Evolutionary conservation across 257 asterid genomes (phyloP).

Genomic region (Nicotiana otophora): DNA sequence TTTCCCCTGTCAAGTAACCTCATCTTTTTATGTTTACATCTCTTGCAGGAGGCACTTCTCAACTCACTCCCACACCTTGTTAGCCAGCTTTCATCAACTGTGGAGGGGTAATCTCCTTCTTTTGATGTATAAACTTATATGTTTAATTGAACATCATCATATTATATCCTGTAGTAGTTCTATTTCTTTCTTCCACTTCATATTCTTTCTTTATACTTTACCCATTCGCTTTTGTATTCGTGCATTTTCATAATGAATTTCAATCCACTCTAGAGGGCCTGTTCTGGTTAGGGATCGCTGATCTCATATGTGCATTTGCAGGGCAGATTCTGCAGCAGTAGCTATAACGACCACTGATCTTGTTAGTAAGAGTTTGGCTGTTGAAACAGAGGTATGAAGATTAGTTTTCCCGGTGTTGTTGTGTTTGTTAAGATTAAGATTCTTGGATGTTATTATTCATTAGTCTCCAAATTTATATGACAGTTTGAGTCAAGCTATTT

Average conservation of each 20-base stretch:
- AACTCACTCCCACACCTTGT: slow-evolving; percentile 79
- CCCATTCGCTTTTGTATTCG: background rate
- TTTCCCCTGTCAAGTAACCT: background rate
- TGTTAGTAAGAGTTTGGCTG: slow-evolving; percentile 90
- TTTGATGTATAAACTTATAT: background rate
- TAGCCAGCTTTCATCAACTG: slow-evolving; percentile 51
- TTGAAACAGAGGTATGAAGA: slow-evolving; percentile 61
- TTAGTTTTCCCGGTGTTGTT: background rate
- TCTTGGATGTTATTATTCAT: background rate
- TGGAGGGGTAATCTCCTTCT: slow-evolving; percentile 48
- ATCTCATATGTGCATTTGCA: slow-evolving; percentile 23
- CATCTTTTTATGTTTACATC: slow-evolving; percentile 12
- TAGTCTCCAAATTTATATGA: background rate
- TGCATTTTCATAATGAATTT: background rate
- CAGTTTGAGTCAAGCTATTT: background rate
- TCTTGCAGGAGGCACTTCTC: slow-evolving; percentile 86
- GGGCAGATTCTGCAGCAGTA: slow-evolving; percentile 90
- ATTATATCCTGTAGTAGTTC: background rate
- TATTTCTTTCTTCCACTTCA: background rate
- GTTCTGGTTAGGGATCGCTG: background rate
- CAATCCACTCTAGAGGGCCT: background rate
- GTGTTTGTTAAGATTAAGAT: background rate
- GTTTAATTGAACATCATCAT: background rate
- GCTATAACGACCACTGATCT: slow-evolving; percentile 99
- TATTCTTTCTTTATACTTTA: background rate